Conservation (phyloP, 2,329 filamentous ascomycete species). For the Exophiala xenobiotica region DNA sequence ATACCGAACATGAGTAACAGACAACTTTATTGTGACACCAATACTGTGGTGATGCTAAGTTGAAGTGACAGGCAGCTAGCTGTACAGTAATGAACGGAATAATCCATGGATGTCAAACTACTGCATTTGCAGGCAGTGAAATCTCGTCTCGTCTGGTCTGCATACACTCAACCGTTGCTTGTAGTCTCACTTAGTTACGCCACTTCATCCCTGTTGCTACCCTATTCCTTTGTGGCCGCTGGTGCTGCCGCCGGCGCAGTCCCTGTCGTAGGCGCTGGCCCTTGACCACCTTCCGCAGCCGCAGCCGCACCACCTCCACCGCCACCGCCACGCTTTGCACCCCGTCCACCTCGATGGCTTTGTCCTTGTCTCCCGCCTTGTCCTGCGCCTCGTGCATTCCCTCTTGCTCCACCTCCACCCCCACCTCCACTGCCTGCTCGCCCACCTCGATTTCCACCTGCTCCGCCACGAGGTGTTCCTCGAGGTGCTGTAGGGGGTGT, state of each 20-base stretch:
- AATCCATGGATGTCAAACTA: too few species aligned
- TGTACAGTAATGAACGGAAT: not conserved
- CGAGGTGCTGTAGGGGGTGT: constrained; percentile 18
- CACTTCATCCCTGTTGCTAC: too few species aligned
- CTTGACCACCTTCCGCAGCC: not conserved
- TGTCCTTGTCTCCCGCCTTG: constrained; percentile 14
- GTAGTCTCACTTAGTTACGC: too few species aligned
- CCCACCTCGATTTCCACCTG: constrained; percentile 20
- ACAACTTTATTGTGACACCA: not conserved
- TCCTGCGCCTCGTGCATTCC: constrained; percentile 15
- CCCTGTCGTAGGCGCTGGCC: not conserved
- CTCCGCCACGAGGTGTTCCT: constrained; percentile 11
- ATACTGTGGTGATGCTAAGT: not conserved
- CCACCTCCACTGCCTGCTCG: constrained; percentile 30
- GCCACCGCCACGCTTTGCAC: constrained; percentile 16
- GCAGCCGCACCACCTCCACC: constrained; percentile 8
- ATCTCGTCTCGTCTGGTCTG: too few species aligned
- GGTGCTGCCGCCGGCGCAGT: not conserved
- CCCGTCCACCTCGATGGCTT: constrained; percentile 7
- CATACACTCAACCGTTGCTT: too few species aligned
- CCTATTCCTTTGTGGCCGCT: too few species aligned
- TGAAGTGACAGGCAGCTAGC: not conserved
- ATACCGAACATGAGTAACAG: not conserved
- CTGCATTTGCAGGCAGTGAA: too few species aligned
- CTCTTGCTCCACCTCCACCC: constrained; percentile 24